phyloP scores from a whole-genome alignment of 352 stramenopile genomes.

The Phytophthora sojae region DNA sequence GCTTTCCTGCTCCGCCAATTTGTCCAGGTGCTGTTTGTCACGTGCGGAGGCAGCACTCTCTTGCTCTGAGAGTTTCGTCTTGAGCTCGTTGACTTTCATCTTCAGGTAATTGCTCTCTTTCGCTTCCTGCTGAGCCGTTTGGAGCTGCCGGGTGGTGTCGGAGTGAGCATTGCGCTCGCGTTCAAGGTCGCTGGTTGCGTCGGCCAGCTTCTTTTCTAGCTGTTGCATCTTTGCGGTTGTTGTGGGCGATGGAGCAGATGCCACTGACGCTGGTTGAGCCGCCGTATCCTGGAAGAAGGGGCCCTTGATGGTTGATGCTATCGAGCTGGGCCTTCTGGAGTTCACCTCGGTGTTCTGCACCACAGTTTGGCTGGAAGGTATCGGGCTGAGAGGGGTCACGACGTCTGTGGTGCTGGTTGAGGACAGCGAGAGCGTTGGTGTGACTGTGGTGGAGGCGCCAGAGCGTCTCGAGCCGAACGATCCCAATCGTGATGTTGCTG shows the following conservation, averaged over 20 bases:
- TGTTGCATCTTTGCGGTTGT: slow-evolving; percentile 37
- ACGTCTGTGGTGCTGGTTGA: slow-evolving; percentile 17
- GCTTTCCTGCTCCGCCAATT: slow-evolving; percentile 20
- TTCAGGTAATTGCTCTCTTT: slow-evolving; percentile 66
- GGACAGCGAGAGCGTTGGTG: slow-evolving; percentile 2
- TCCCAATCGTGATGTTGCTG: slow-evolving; percentile 13
- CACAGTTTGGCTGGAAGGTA: slow-evolving; percentile 9
- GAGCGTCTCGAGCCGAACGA: slow-evolving; percentile 24
- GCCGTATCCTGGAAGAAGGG: slow-evolving; percentile 38
- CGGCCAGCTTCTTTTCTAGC: slow-evolving; percentile 42
- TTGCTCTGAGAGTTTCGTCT: slow-evolving; percentile 51
- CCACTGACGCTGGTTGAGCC: slow-evolving; percentile 2
- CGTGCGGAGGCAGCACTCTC: slow-evolving; percentile 28
- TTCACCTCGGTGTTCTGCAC: not conserved
- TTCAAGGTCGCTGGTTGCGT: slow-evolving; percentile 34
- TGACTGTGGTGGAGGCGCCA: not conserved
- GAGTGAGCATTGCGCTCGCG: slow-evolving; percentile 28
- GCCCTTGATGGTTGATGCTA: slow-evolving; percentile 29
- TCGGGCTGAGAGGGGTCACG: slow-evolving; percentile 14
- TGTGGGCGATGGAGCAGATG: slow-evolving; percentile 22
- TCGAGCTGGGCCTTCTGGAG: slow-evolving; percentile 5
- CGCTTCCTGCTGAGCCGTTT: slow-evolving; percentile 46
- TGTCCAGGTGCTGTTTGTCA: slow-evolving; percentile 37
- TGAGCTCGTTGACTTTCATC: slow-evolving; percentile 62
- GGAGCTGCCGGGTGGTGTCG: slow-evolving; percentile 36